These are phyloP conservation scores for Epichloe festucae DNA, from an alignment of 2,329 filamentous ascomycete genomes.

Conservation along the genomic window DNA sequence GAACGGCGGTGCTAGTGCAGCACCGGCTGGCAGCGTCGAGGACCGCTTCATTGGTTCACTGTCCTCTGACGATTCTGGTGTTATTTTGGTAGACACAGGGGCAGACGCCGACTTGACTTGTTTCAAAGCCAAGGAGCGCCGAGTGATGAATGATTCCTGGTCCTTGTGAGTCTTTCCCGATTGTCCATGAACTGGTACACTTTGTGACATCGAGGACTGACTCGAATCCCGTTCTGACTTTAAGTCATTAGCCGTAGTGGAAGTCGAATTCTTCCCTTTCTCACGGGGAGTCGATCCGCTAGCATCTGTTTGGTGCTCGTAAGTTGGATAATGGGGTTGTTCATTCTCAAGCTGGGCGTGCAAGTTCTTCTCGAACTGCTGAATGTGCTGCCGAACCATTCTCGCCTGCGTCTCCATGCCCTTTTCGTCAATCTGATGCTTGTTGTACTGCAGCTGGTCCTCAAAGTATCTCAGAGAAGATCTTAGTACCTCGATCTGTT, in stretches of 20 bases:
- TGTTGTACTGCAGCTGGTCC: constrained; percentile 47
- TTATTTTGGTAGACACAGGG: constrained; percentile 9
- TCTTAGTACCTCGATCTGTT: constrained; percentile 40
- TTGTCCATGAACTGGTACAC: constrained; percentile 7
- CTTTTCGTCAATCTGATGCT: constrained; percentile 47
- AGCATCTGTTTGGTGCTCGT: constrained; percentile 14
- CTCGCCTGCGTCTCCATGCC: constrained; percentile 31
- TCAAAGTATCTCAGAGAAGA: constrained; percentile 42
- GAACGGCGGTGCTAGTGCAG: constrained; percentile 37
- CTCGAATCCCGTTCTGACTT: constrained; percentile 7
- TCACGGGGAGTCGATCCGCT: constrained; percentile 9
- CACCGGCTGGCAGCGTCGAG: constrained; percentile 29
- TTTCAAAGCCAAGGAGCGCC: constrained; percentile 13
- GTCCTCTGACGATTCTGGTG: constrained; percentile 9
- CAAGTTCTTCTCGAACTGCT: constrained; percentile 35
- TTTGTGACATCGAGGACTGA: constrained; percentile 7
- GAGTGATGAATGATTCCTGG: constrained; percentile 8
- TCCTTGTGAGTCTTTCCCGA: constrained; percentile 4
- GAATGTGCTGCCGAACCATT: constrained; percentile 31
- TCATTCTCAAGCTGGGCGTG: constrained; percentile 34
- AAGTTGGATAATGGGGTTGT: constrained; percentile 26
- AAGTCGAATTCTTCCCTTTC: constrained; percentile 5
- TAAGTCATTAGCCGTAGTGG: constrained; percentile 8
- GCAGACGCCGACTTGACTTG: constrained; percentile 16
- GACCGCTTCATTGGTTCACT: constrained; percentile 19